Conservation (phyloP, 352 stramenopile genomes). For the Pythium monospermum region DNA sequence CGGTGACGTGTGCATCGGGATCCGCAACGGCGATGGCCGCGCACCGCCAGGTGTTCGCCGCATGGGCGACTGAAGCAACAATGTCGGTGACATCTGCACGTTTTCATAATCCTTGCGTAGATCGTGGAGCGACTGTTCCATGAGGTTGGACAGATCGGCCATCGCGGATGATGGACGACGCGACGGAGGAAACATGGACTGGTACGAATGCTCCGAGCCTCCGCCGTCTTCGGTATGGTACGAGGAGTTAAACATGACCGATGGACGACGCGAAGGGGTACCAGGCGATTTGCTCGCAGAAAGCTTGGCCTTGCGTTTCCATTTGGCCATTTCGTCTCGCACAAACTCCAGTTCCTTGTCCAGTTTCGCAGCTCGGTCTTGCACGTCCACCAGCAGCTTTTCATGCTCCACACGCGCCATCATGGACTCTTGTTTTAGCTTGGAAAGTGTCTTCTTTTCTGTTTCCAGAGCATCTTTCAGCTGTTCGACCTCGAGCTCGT, state of each 20-base stretch:
- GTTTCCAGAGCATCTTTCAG: conserved; percentile 13
- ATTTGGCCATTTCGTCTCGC: conserved; percentile 50
- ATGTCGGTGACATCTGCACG: conserved; percentile 7
- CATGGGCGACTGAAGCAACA: conserved; percentile 18
- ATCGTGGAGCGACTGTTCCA: conserved; percentile 69
- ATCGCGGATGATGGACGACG: conserved; percentile 60
- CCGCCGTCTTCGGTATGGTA: conserved; percentile 66
- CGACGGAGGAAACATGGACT: conserved; percentile 31
- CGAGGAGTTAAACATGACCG: conserved; percentile 31
- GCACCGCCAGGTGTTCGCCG: conserved; percentile 1
- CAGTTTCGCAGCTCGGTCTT: conserved; percentile 52
- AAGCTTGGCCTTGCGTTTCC: conserved; percentile 74
- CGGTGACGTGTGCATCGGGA: conserved; percentile 20
- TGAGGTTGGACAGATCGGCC: conserved; percentile 67
- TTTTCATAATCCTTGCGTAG: conserved; percentile 46
- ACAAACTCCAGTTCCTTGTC: conserved; percentile 62
- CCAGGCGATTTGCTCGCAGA: conserved; percentile 27
- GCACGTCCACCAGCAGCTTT: conserved; percentile 38
- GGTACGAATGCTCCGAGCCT: conserved; percentile 43
- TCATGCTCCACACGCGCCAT: conserved; percentile 18
- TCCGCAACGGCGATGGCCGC: conserved; percentile 16
- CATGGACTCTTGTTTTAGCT: conserved; percentile 25
- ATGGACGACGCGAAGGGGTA: conserved; percentile 38
- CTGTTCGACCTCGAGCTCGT: conserved; percentile 28
- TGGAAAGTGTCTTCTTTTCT: conserved; percentile 20